Evolutionary conservation across 805 yeast genomes (phyloP).

Genomic region (Saccharomycopsis sp.): DNA sequence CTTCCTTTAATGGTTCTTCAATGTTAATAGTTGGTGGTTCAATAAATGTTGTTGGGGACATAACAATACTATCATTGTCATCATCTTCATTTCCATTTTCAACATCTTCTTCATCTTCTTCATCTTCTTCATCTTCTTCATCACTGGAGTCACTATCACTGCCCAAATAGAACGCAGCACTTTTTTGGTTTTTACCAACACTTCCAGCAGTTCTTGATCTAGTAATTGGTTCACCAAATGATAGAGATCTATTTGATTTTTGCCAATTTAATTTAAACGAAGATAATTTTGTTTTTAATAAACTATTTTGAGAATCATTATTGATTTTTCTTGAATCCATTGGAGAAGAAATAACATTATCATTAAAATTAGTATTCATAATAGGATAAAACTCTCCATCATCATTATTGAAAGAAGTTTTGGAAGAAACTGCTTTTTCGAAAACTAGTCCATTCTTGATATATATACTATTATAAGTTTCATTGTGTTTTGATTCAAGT

Average conservation of each 20-base stretch:
- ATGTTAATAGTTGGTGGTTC: no score
- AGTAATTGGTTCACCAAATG: not conserved
- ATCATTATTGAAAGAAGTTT: not conserved
- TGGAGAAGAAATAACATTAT: not conserved
- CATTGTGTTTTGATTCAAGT: no score
- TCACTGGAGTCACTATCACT: conserved; percentile 2
- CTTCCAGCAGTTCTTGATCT: not conserved
- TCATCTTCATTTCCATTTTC: not conserved
- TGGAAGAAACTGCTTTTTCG: conserved; percentile 8
- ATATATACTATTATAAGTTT: not conserved
- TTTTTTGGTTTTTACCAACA: conserved; percentile 1
- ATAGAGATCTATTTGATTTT: not conserved
- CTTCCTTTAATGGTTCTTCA: not conserved
- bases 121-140: not conserved
- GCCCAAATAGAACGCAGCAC: conserved; percentile 14
- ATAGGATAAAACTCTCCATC: conserved; percentile 1
- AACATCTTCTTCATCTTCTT: not conserved
- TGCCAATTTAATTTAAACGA: conserved; percentile 1
- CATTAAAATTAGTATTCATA: not conserved
- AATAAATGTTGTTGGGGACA: not conserved
- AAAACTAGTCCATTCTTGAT: conserved; percentile 1
- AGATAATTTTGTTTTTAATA: not conserved
- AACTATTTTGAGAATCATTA: not conserved
- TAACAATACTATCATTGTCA: not conserved
- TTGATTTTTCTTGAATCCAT: no score